Evolutionary conservation across 805 yeast species (phyloP).

Genomic region (Maudiozyma pseudohumilis): DNA sequence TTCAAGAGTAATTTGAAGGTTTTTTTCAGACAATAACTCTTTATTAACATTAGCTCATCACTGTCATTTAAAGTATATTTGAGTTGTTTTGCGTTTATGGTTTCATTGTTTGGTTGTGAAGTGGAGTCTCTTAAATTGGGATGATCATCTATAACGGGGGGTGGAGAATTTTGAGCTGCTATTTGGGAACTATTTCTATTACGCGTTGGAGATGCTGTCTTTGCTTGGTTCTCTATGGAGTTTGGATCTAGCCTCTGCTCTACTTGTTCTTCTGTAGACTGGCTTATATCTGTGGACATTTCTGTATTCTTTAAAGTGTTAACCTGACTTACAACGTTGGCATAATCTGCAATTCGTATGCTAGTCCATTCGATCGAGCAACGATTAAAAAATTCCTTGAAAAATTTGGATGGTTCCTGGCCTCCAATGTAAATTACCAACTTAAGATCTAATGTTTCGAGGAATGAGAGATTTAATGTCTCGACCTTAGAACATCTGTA

Average conservation of each 20-base stretch:
- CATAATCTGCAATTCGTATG: conserved; percentile 28
- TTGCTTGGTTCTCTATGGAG: no score
- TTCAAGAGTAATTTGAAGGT: conserved; percentile 61
- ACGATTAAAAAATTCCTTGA: conserved; percentile 54
- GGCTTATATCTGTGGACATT: neutral
- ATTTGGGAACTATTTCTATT: no score
- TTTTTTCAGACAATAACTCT: conserved; percentile 51
- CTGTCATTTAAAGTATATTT: conserved; percentile 26
- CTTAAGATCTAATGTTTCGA: conserved; percentile 60
- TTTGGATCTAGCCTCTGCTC: no score
- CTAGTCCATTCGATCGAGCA: conserved; percentile 40
- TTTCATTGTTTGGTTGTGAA: no score
- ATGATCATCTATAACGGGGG: no score
- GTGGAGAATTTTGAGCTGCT: neutral
- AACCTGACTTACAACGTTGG: conserved; percentile 9
- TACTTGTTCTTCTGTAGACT: neutral
- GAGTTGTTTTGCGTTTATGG: neutral
- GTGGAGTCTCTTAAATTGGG: no score
- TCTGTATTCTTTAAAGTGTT: conserved; percentile 12
- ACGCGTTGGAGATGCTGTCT: no score
- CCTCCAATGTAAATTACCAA: conserved; percentile 72
- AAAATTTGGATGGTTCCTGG: conserved; percentile 68
- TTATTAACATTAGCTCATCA: conserved; percentile 71
- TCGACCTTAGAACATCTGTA: conserved; percentile 75
- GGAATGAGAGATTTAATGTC: conserved; percentile 64